Conservation (phyloP, 345 rosid genomes). For the Camelina sativa region DNA sequence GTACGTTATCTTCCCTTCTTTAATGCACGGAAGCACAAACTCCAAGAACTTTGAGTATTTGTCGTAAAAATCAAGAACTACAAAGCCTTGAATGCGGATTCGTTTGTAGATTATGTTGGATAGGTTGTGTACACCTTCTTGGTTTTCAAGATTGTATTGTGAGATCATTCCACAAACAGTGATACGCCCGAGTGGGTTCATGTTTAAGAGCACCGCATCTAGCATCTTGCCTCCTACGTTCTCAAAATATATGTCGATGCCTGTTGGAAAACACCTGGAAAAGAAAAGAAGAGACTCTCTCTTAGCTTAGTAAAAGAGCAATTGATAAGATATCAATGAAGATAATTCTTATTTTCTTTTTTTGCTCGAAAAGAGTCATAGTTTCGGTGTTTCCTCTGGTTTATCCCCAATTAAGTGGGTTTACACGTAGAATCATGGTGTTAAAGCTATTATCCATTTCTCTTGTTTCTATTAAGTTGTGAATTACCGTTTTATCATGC, state of each 20-base stretch:
- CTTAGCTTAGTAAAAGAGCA: not conserved
- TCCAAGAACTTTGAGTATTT: constrained; percentile 52
- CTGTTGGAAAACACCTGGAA: constrained; percentile 45
- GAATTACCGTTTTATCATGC: not conserved
- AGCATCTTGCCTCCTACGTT: constrained; percentile 61
- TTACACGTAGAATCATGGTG: not conserved
- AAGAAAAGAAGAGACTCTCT: not conserved
- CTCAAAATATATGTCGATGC: constrained; percentile 64
- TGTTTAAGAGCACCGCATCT: constrained; percentile 59
- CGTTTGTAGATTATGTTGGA: constrained; percentile 36
- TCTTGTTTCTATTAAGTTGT: constrained; percentile 23
- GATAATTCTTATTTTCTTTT: not conserved
- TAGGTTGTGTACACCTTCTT: constrained; percentile 49
- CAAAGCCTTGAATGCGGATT: constrained; percentile 48
- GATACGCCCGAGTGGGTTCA: constrained; percentile 50
- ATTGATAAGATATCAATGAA: not conserved
- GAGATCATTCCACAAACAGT: constrained; percentile 66
- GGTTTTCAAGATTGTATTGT: constrained; percentile 52
- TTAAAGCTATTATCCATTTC: constrained; percentile 9
- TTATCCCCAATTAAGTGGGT: not conserved
- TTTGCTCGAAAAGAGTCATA: not conserved
- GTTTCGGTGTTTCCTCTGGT: not conserved
- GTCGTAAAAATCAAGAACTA: constrained; percentile 51
- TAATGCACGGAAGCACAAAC: constrained; percentile 45
- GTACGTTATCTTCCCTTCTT: constrained; percentile 57